A percentile compares a stretch with the other conserved stretches of the same genome.
Evolutionary conservation across 2,329 filamentous ascomycete species (phyloP).

Genomic region (Botrytis pseudocinerea): DNA sequence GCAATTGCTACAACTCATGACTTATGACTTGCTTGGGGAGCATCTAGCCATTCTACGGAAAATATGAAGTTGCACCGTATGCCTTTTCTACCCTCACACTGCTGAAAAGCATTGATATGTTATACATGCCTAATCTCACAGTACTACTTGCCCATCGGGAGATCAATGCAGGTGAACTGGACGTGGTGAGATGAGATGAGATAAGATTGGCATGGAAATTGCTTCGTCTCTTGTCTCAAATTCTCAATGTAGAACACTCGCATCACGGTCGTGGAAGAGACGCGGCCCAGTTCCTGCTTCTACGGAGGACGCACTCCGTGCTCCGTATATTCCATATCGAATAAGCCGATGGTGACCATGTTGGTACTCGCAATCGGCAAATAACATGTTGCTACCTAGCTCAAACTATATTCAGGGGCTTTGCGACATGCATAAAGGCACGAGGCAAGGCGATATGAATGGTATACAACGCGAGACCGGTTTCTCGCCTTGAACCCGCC

Average conservation of each 20-base stretch:
- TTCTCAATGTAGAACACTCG: background rate
- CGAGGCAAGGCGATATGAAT: conserved; percentile 16
- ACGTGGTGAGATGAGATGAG: conserved; percentile 21
- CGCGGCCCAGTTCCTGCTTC: background rate
- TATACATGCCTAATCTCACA: conserved; percentile 18
- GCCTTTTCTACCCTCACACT: background rate
- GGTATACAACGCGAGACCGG: conserved; percentile 13
- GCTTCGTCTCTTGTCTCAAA: background rate
- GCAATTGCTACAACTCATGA: conserved; percentile 8
- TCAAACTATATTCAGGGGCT: conserved; percentile 17
- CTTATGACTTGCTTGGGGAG: conserved; percentile 3
- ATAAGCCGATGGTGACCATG: background rate
- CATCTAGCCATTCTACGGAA: background rate
- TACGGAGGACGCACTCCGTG: background rate
- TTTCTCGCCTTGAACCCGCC: conserved; percentile 21
- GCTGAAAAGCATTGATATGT: conserved; percentile 12
- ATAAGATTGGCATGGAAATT: conserved; percentile 15
- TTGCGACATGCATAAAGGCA: conserved; percentile 22
- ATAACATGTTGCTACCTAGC: conserved; percentile 6
- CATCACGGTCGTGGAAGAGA: background rate
- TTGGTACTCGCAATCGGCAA: background rate
- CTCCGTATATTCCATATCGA: background rate
- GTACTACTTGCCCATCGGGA: conserved; percentile 13
- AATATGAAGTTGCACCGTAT: background rate
- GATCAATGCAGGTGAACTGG: conserved; percentile 15